Evolutionary conservation across 2,329 filamentous ascomycete genomes (phyloP).

Genomic region (Pseudogymnoascus sp.): DNA sequence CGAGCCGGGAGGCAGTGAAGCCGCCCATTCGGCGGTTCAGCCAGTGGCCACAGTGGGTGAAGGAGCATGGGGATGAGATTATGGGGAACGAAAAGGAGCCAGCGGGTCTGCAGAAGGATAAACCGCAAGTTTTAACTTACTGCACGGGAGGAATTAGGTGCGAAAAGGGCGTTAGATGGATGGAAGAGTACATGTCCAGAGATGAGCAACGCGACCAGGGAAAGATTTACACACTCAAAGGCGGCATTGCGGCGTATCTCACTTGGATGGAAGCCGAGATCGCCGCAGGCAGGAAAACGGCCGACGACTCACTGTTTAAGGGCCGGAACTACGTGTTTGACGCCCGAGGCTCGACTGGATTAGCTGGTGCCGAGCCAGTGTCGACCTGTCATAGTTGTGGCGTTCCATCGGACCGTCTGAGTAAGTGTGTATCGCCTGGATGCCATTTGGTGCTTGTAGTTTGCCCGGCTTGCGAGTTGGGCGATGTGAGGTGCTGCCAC

Average conservation of each 20-base stretch:
- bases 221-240: slow-evolving; percentile 25
- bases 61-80: slow-evolving; percentile 15
- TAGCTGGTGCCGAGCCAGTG: slow-evolving; percentile 20
- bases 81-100: background rate
- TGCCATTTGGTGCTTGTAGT: slow-evolving; percentile 29
- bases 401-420: slow-evolving; percentile 20
- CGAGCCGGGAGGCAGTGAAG: slow-evolving; percentile 22
- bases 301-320: slow-evolving; percentile 25
- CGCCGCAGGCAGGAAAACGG: slow-evolving; percentile 19
- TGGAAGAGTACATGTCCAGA: slow-evolving; percentile 23
- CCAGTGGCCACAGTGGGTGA: slow-evolving; percentile 29
- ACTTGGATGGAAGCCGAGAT: slow-evolving; percentile 30
- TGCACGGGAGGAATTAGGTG: slow-evolving; percentile 30
- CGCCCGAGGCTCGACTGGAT: slow-evolving; percentile 25
- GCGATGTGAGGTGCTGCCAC: slow-evolving; percentile 23
- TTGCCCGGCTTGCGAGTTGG: slow-evolving; percentile 23
- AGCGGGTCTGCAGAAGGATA: background rate
- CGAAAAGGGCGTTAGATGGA: slow-evolving; percentile 27
- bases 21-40: slow-evolving; percentile 27
- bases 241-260: slow-evolving; percentile 28
- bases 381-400: slow-evolving; percentile 25
- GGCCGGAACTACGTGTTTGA: slow-evolving; percentile 31
- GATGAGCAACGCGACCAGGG: slow-evolving; percentile 12
- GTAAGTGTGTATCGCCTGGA: slow-evolving; percentile 25
- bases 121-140: slow-evolving; percentile 25